Evolutionary conservation across 2,329 filamentous ascomycete species (phyloP), one percentile per base, ranked within the genome.

Genomic region (Diaporthe aspalathi): DNA sequence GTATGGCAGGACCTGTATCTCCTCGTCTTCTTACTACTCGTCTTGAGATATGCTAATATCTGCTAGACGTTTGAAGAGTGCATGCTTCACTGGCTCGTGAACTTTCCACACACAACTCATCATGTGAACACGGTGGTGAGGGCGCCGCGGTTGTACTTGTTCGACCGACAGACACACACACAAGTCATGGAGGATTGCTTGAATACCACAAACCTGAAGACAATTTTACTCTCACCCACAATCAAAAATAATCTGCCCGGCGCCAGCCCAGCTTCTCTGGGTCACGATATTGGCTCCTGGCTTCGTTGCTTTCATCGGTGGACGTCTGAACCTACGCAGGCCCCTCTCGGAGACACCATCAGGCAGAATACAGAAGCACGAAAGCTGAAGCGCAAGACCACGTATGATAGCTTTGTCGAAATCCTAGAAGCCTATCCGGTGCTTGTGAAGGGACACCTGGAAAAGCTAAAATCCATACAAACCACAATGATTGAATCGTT

Each of bases 181-280:
- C 82, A 82, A 35, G 68, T 84, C 0, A 72, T 82, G 2, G 77
- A 84, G 68, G 80, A 84, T 71, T 76, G 83, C 11, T 77, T 76
- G 0, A 72, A 76, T 22, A 75, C 79, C 1, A 57, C 77, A 6
- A 79, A 82, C 66, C 72, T 84, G 9, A 83, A 81, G 67, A 74
- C 74, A 0, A 76, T 79, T 16, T 71, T 83, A 1, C 72, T 78
- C 32, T 76, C 77, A 1, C 62, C 71, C 1, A 54, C 56, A 5
- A 70, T 74, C 14, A 67, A 63, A 3, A 24, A 24, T 70, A 17
- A 74, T 75, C 17, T 75, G n/a, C 70, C 70, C 2, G n/a, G 52
- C 70, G 47, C 52, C 76, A 12, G 72, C n/a, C 75, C 75, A 1
- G 67, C n/a, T 11, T 74, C 76, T 1, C 70, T 84, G 17, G 80